Conservation (phyloP, 169 alveolate genomes). For the Cardiosporidium cionae region DNA sequence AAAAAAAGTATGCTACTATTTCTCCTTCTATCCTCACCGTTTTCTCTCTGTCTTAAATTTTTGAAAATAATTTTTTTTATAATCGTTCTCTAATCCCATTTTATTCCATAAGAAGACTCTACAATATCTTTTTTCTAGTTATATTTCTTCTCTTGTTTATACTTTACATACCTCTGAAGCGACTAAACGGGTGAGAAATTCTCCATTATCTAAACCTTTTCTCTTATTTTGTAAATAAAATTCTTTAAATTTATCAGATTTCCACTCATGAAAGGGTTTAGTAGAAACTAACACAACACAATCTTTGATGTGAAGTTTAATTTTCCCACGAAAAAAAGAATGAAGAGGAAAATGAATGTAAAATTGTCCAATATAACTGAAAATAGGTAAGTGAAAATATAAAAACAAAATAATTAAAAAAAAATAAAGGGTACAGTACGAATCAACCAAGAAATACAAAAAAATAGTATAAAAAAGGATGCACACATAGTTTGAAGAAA, state of each 20-base stretch:
- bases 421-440: background rate
- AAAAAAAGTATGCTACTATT: too few relatives aligned
- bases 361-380: slow-evolving; percentile 30
- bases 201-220: slow-evolving; percentile 5
- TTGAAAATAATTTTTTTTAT: too few relatives aligned
- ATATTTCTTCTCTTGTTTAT: too few relatives aligned
- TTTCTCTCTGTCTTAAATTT: too few relatives aligned
- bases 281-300: background rate
- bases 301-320: background rate
- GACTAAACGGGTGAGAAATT: background rate
- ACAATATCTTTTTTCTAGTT: too few relatives aligned
- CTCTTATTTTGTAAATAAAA: slow-evolving; percentile 2
- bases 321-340: background rate
- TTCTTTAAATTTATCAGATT: slow-evolving; percentile 3
- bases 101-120: too few relatives aligned
- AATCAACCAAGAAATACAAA: background rate
- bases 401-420: background rate
- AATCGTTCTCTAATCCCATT: too few relatives aligned
- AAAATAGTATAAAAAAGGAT: background rate
- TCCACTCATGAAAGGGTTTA: slow-evolving; percentile 3
- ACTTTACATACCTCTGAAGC: slow-evolving; percentile 20
- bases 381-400: background rate
- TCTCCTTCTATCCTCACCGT: too few relatives aligned
- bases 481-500: background rate
- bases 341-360: slow-evolving; percentile 5